Evolutionary conservation across 176 grass and related monocot genomes (phyloP), one percentile per base, ranked within the genome.

Genomic region (Areca catechu): DNA sequence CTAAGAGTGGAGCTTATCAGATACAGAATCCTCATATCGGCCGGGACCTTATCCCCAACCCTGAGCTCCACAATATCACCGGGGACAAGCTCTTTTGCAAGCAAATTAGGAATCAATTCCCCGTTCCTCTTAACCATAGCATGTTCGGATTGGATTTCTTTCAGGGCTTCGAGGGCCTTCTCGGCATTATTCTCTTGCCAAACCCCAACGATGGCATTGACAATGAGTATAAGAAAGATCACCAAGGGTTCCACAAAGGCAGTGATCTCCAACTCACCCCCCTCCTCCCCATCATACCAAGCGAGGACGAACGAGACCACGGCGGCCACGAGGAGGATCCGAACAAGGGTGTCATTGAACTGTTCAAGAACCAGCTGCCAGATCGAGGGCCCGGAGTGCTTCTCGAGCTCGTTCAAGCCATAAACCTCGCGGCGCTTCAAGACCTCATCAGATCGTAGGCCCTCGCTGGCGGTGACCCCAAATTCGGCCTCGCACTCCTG

Each of bases 161-260:
- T 76, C 12, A 98, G 71, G 20, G 93, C 93, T 53, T 85, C 83
- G 1, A 98, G 81, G 0, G 93, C 87, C 56, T 78, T 83, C 84
- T 92, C 88, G 16, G 93, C 93, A 75, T 98, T 98, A 73, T 69
- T 83, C 73, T 98, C 93, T 78, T 98, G 93, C 88, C 87, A 92
- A 4, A 98, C 82, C 0, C 87, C 87, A 5, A 98, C 93, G 7
- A 83, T 81, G 4, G 93, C 93, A 80, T 98, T 98, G 18, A 82
- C 73, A 30, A 92, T 80, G 21, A 98, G 84, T 61, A 98, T 98
- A 61, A 98, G 75, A 77, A 98, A 92, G 68, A 98, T 98, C 34
- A 98, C 87, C 63, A 98, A 66, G 30, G 93, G 93, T 51, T 98
- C 93, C 6, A 98, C 93, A 54, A 98, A 98, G 37, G 93, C 83